Evolutionary conservation across 1,139 yeast genomes (phyloP).

Genomic region (Geotrichum klebahnii): DNA sequence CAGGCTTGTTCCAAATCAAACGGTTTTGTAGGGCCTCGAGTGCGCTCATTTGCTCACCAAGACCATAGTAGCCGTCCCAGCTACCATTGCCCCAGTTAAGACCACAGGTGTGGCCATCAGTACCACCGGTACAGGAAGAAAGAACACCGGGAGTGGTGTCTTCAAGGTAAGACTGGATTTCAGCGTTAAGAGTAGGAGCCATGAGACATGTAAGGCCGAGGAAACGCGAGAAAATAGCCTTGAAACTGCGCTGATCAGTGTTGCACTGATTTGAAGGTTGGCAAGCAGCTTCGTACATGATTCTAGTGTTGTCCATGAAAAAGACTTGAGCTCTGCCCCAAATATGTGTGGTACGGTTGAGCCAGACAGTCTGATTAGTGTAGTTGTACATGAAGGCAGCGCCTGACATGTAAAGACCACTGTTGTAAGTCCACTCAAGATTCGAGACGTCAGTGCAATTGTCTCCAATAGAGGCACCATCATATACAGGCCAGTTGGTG

Average conservation of each 20-base stretch:
- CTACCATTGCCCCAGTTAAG: constrained; percentile 63
- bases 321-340: constrained; percentile 49
- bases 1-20: constrained; percentile 40
- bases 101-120: constrained; percentile 89
- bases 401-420: constrained; percentile 76
- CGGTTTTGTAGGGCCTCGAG: constrained; percentile 67
- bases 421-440: constrained; percentile 84
- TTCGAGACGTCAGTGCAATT: constrained; percentile 60
- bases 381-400: constrained; percentile 75
- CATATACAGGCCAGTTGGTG: constrained; percentile 51
- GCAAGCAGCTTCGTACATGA: constrained; percentile 81
- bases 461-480: constrained; percentile 63
- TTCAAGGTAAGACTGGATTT: constrained; percentile 51
- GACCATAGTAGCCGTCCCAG: constrained; percentile 81
- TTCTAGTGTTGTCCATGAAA: constrained; percentile 54
- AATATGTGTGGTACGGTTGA: constrained; percentile 43
- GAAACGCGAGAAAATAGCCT: constrained; percentile 74
- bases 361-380: constrained; percentile 71
- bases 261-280: constrained; percentile 61
- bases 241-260: constrained; percentile 86
- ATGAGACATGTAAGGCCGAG: constrained; percentile 69
- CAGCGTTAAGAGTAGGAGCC: constrained; percentile 58
- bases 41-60: constrained; percentile 92
- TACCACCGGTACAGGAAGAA: constrained; percentile 76
- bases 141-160: constrained; percentile 80